Percentiles rank a stretch among this genome's conserved stretches.
Evolutionary conservation across 768 basidiomycete species (phyloP).

Genomic region (Lactarius quietus): DNA sequence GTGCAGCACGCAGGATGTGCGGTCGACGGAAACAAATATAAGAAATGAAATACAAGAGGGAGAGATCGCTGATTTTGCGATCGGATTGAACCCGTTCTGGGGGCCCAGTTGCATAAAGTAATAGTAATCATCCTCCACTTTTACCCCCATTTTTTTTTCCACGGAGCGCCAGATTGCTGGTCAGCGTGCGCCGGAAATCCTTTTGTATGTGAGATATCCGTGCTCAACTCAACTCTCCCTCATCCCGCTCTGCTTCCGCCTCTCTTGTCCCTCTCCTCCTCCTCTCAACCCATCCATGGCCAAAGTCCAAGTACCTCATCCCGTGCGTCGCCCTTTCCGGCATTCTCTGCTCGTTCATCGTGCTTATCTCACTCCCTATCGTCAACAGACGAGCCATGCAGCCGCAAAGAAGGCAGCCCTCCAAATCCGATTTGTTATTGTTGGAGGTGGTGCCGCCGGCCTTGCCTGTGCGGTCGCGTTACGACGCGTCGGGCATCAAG

Average conservation of each 20-base stretch:
- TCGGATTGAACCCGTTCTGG: constrained; percentile 2
- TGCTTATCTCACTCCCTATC: not conserved
- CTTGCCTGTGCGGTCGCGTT: constrained; percentile 38
- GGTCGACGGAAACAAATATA: not conserved
- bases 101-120: not conserved
- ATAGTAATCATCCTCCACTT: not conserved
- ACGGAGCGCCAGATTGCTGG: not conserved
- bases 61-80: not conserved
- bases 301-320: constrained; percentile 11
- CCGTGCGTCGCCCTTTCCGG: not conserved
- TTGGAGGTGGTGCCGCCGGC: constrained; percentile 37
- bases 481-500: constrained; percentile 36
- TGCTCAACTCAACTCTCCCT: not conserved
- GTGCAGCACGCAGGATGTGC: too few relatives aligned
- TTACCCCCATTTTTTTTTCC: not conserved
- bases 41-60: not conserved
- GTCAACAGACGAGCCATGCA: constrained; percentile 7
- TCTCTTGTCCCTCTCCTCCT: not conserved
- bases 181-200: not conserved
- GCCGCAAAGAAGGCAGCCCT: constrained; percentile 25
- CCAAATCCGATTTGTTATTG: constrained; percentile 33
- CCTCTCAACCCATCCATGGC: not conserved
- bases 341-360: not conserved
- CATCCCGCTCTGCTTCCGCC: not conserved
- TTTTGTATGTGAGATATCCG: not conserved